Conservation (phyloP, 2,329 filamentous ascomycete genomes). For the Bimuria novae-zelandiae region DNA sequence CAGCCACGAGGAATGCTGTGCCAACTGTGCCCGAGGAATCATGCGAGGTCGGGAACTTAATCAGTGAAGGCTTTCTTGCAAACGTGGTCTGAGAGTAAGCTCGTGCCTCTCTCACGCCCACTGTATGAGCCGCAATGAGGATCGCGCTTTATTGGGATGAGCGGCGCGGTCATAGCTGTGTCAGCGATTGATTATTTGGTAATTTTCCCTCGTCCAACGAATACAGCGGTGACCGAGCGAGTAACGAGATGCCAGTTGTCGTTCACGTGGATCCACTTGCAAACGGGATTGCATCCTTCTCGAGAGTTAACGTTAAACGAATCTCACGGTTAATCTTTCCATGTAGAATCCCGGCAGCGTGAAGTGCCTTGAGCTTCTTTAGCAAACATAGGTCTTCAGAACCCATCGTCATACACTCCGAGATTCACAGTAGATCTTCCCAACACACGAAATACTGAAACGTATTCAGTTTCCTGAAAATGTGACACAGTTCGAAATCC, state of each 20-base stretch:
- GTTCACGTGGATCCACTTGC: conserved; percentile 1
- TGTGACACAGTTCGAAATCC: conserved; percentile 1
- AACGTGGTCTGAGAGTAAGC: not conserved
- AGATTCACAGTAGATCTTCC: conserved; percentile 8
- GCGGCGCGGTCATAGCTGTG: conserved; percentile 3
- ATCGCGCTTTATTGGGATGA: conserved; percentile 6
- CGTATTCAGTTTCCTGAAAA: not conserved
- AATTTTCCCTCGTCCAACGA: not conserved
- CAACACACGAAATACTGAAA: not conserved
- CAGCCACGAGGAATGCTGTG: conserved; percentile 6
- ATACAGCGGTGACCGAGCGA: not conserved
- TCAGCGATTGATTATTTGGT: conserved; percentile 5
- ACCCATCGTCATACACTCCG: conserved; percentile 3
- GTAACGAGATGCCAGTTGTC: not conserved
- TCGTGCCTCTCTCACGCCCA: conserved; percentile 2
- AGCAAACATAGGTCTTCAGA: not conserved
- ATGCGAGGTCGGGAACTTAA: conserved; percentile 1
- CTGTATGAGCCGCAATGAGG: conserved; percentile 4
- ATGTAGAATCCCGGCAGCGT: not conserved
- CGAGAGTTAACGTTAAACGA: not conserved
- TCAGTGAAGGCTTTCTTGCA: not conserved
- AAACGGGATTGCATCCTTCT: not conserved
- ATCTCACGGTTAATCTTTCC: not conserved
- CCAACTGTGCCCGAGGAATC: conserved; percentile 2
- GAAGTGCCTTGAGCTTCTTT: not conserved